These are phyloP conservation scores for Rhodofomes roseus DNA, from an alignment of 1,284 basidiomycete species.

Conservation along the genomic window DNA sequence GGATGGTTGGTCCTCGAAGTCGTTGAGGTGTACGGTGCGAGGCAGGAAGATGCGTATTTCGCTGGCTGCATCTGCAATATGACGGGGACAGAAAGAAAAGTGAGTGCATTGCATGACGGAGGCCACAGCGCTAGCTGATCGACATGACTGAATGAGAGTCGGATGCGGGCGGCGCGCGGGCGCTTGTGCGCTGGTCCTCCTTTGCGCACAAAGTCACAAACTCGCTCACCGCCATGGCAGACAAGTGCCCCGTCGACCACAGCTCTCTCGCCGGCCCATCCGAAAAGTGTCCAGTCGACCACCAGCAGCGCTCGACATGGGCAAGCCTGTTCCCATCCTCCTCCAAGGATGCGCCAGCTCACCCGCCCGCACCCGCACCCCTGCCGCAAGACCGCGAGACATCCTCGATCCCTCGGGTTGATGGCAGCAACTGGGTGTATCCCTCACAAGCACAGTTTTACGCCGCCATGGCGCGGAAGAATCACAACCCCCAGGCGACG, in stretches of 20 bases:
- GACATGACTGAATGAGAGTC: neutral
- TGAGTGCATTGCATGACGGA: neutral
- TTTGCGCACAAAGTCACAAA: neutral
- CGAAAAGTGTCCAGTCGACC: conserved; percentile 55
- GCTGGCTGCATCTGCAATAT: too few relatives aligned
- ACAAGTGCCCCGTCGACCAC: conserved; percentile 16
- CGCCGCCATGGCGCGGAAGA: conserved; percentile 91
- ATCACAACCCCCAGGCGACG: conserved; percentile 74
- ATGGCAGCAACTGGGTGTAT: conserved; percentile 88
- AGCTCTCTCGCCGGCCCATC: conserved; percentile 19
- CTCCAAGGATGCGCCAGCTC: conserved; percentile 24
- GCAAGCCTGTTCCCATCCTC: conserved; percentile 38
- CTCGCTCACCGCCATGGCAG: neutral
- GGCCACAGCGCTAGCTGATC: neutral
- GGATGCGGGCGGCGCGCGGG: neutral
- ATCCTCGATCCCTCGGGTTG: conserved; percentile 83
- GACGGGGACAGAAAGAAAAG: too few relatives aligned
- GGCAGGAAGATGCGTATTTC: too few relatives aligned
- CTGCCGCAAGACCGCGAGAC: conserved; percentile 72
- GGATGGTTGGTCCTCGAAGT: too few relatives aligned
- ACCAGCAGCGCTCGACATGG: conserved; percentile 50
- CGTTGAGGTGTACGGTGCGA: too few relatives aligned
- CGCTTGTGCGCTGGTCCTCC: conserved; percentile 15
- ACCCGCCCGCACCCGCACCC: conserved; percentile 20
- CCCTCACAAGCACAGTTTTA: conserved; percentile 99